Base-by-base conservation (phyloP, 2,329 filamentous ascomycete species). In the Pyrenochaeta sp. region DNA sequence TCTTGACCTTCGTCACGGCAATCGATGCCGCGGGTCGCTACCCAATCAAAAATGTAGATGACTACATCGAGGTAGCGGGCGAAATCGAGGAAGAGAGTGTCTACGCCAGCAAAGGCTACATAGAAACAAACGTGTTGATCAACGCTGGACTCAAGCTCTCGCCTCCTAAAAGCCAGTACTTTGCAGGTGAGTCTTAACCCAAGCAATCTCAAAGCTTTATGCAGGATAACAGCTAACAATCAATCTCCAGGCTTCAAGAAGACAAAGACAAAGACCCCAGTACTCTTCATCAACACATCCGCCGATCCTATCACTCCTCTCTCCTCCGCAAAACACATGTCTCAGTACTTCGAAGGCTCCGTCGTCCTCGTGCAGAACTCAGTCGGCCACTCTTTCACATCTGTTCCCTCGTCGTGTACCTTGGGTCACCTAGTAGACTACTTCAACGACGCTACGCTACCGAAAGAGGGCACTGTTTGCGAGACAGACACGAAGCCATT, bases 211-310 rank as follows among this genome's bases (percentile, higher is more conserved):
- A 22, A 25, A 46, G 9, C n/a, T 9, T n/a, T 39, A 9, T 8
- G 3, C n/a, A 19, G 15, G n/a, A 13, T n/a, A 15, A 46, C 7
- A 3, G 4, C 25, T 19, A 44, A 5, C 24, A n/a, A 42, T 13
- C 2, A 42, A 9, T 15, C 13, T 3, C 6, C n/a, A 58, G 55
- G 55, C 50, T 58, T 58, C 56, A 50, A 65, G 71, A 78, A 51
- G 19, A 84, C 80, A 3, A 73, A 79, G 3, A 80, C 82, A 59
- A 48, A 39, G 2, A 51, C 40, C 25, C 85, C 85, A 0, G 71
- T 87, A 37, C 76, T 87, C 10, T 83, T 86, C 69, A 75, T 86
- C 13, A 81, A 81, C 36, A 85, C 84, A 62, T 81, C 79, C 1
- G 74, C 82, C 27, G 85, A 87, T 56, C 85, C 86, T 0, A 82